Base-by-base conservation (phyloP, 2,329 filamentous ascomycete species). In the Apiospora phragmitis region DNA sequence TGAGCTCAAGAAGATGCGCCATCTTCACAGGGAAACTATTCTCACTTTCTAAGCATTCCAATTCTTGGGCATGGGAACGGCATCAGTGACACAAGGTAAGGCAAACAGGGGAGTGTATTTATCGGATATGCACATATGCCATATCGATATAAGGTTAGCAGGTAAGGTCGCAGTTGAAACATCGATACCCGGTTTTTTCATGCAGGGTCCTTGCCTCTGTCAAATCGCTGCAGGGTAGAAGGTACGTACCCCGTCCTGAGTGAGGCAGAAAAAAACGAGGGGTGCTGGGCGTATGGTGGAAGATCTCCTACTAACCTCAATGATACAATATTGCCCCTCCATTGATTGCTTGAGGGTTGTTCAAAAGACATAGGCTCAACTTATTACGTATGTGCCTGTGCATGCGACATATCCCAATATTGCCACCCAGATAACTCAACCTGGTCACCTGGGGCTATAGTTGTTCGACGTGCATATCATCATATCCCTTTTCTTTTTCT, bases 211-310 rank as follows among this genome's bases (percentile, higher is more conserved):
- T 62, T 12, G 32, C 49, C 26, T 55, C 26, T 29, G 29, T 55
- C 12, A 14, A 35, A 35, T n/a, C 12, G 14, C 32, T 55, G 49
- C 26, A 55, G 49, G 49, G 49, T 5, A 14, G 51, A 4, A 24
- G 51, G 51, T 59, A 59, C 29, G 29, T 35, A 59, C 51, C 18
- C 14, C 7, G 29, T 51, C 35, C 51, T 59, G 26, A 21, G 8
- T 26, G 29, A 62, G 55, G 55, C 55, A 38, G 18, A 38, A 62
- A 62, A 62, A 62, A 62, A 38, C 55, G 55, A 62, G 55, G 55
- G 55, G 55, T 9, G 35, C 11, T 38, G 7, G 49, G 51, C 47
- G 12, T 35, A 35, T 59, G 29, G 29, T 38, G 55, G 18, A 62
- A 62, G 55, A 38, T 62, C 55, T 62, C 32, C 29, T 38, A 4